These are phyloP conservation scores for Ogataea hybrid DNA, from an alignment of 1,139 yeast genomes.

Conservation along the genomic window DNA sequence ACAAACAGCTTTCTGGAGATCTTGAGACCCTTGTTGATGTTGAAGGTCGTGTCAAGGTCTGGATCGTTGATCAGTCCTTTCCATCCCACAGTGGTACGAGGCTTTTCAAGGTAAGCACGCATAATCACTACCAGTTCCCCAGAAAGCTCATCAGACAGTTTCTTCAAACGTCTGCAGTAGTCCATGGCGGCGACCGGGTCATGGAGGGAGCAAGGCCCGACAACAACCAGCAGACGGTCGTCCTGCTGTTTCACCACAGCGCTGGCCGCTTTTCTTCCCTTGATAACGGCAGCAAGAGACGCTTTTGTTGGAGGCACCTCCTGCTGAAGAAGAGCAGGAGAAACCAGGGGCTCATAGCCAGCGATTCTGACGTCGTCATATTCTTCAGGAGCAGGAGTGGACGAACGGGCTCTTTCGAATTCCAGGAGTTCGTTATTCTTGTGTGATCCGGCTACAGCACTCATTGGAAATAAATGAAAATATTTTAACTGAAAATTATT, in stretches of 20 bases:
- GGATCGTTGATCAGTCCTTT: constrained; percentile 98
- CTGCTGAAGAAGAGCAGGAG: constrained; percentile 81
- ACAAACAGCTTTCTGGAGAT: constrained; percentile 83
- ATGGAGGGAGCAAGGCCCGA: constrained; percentile 94
- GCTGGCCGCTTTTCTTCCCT: constrained; percentile 75
- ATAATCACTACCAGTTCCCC: constrained; percentile 80
- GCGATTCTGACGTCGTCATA: constrained; percentile 86
- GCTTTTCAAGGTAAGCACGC: constrained; percentile 98
- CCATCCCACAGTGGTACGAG: constrained; percentile 99
- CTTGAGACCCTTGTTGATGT: constrained; percentile 92
- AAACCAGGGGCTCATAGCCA: constrained; percentile 87
- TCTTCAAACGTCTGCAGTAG: constrained; percentile 71
- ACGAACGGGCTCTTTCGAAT: constrained; percentile 7
- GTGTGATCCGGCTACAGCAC: not conserved
- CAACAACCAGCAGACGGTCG: constrained; percentile 78
- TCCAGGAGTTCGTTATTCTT: constrained; percentile 7
- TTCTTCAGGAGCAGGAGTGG: constrained; percentile 63
- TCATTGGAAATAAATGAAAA: constrained; percentile 3
- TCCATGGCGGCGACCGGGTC: constrained; percentile 88
- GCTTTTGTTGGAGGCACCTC: constrained; percentile 68
- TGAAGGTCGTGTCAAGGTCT: constrained; percentile 86
- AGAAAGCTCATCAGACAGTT: constrained; percentile 63
- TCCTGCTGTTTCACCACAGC: constrained; percentile 69
- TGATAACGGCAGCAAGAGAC: constrained; percentile 65
- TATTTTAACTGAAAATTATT: constrained; percentile 2